A percentile compares a stretch with the other conserved stretches of the same genome.
These are phyloP conservation scores for Pichia sp. DNA, from an alignment of 1,139 yeast genomes.

Conservation along the genomic window DNA sequence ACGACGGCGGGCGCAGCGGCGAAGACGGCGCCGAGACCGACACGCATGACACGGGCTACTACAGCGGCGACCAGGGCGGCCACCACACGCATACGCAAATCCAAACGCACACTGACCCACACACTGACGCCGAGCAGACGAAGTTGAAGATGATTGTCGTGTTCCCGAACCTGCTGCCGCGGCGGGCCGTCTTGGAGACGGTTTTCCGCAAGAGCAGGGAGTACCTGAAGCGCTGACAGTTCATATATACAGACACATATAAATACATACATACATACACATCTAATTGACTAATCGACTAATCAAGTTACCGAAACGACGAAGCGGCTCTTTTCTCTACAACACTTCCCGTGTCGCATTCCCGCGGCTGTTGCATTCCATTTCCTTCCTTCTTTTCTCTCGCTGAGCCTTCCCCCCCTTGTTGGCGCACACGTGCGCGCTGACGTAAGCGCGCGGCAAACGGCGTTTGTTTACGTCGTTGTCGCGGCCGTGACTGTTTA, in stretches of 20 bases:
- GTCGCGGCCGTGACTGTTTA: too few species aligned
- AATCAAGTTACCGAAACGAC: too few species aligned
- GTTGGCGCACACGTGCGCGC: too few species aligned
- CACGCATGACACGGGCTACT: neutral
- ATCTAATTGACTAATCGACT: too few species aligned
- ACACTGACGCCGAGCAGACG: slow-evolving; percentile 15
- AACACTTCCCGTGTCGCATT: neutral
- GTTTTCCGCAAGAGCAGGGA: slow-evolving; percentile 25
- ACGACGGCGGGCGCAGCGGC: neutral
- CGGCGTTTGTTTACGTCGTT: too few species aligned
- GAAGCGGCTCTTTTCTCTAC: neutral
- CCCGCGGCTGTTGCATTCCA: neutral
- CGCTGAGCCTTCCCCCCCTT: neutral
- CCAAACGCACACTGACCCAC: too few species aligned
- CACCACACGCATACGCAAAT: too few species aligned
- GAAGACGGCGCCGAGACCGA: neutral
- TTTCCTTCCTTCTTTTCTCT: neutral
- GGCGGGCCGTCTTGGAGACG: slow-evolving; percentile 26
- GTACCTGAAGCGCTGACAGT: slow-evolving; percentile 5
- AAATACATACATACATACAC: neutral
- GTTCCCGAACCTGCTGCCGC: slow-evolving; percentile 32
- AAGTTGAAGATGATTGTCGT: slow-evolving; percentile 31
- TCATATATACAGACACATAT: neutral
- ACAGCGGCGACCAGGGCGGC: neutral
- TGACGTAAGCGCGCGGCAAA: too few species aligned